Percentiles rank a stretch among this genome's conserved stretches.
Evolutionary conservation across 129 eudicot species (phyloP).

Genomic region (Scalesia atractyloides): DNA sequence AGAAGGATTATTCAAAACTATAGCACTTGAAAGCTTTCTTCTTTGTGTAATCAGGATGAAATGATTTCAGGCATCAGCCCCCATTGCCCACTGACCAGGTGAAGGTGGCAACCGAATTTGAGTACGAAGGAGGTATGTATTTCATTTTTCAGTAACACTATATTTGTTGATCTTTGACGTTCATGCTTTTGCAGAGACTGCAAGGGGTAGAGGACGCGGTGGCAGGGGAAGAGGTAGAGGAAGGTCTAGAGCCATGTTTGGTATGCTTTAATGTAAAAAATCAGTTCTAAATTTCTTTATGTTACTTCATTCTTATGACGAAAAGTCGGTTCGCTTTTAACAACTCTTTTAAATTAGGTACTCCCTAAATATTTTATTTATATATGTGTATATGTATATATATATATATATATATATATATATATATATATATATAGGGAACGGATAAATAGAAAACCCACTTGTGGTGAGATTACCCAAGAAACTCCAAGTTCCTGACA

Average conservation of each 20-base stretch:
- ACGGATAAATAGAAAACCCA: no score
- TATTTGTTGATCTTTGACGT: neutral
- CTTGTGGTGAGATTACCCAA: no score
- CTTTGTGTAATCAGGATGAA: neutral
- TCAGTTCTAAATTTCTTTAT: neutral
- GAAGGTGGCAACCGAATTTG: slow-evolving; percentile 59
- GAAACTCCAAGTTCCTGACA: no score
- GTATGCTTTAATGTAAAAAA: slow-evolving; percentile 34
- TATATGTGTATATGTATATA: no score
- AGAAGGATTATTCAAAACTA: neutral
- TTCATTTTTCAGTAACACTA: neutral
- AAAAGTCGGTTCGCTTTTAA: neutral
- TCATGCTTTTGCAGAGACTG: slow-evolving; percentile 49
- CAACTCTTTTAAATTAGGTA: neutral
- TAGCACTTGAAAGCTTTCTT: neutral
- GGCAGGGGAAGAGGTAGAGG: slow-evolving; percentile 75
- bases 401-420: no score
- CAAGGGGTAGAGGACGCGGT: slow-evolving; percentile 81
- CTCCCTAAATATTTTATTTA: no score
- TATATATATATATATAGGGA: no score
- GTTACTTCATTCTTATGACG: neutral
- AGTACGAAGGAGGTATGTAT: slow-evolving; percentile 69
- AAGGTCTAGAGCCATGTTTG: slow-evolving; percentile 51
- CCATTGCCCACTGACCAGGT: slow-evolving; percentile 93
- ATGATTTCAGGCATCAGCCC: slow-evolving; percentile 59